Base-by-base conservation (phyloP, 257 asterid genomes). In the Scutellaria barbata region DNA sequence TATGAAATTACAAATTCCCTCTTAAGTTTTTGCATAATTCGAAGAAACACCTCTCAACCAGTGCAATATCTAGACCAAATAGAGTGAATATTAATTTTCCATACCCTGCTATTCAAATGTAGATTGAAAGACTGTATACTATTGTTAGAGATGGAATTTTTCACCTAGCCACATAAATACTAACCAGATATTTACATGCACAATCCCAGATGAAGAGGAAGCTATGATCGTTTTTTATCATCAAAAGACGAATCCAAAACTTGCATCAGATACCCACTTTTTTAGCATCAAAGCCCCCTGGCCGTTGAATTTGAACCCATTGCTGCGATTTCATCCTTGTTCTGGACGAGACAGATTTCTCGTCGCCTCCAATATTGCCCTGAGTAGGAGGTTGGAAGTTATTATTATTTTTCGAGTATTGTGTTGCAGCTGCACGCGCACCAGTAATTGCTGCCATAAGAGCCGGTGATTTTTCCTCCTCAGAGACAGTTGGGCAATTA, bases 381-480 rank as follows among this genome's bases (percentile, higher is more conserved):
- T 20, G 18, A 6, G 11, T 65, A 4, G 62, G 30, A 59, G 75
- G 65, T 54, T 48, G 76, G 11, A 72, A 25, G 22, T 12, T 56
- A 60, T 59, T 60, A 54, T 48, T 63, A 3, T 60, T 73, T 82
- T 77, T 92, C 0, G 92, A 77, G 72, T 83, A 92, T 55, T 90
- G 98, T 2, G 90, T 85, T 25, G 98, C 96, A 46, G 96, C 98
- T 5, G 84, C 89, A 63, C 85, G 84, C 3, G 98, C 98, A 20
- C 93, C 96, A 13, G 89, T 89, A 52, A 90, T 84, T 0, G 98
- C 96, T 52, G 91, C 89, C 35, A 51, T 82, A 5, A 92, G 90
- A 63, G 65, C 71, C 6, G 85, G 90, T 8, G 95, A 74, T 66
- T 76, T 85, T 58, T 85, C 80, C 66, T 63, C 76, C 37, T 71